Conservation (phyloP, 2,329 filamentous ascomycete genomes). For the Dothistroma pini region DNA sequence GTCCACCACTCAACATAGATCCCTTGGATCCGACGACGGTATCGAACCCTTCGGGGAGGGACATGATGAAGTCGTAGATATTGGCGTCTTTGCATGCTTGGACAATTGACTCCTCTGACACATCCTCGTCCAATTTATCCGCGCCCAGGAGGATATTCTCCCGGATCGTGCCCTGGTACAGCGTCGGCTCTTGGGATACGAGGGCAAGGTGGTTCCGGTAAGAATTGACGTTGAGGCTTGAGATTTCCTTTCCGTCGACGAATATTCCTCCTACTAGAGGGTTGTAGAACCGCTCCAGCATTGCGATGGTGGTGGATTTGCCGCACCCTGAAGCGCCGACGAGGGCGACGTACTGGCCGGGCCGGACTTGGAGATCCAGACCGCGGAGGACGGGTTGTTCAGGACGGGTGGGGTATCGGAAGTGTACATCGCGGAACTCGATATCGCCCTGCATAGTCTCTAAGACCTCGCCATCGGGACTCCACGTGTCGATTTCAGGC, state of each 20-base stretch:
- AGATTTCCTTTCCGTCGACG: slow-evolving; percentile 80
- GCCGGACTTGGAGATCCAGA: slow-evolving; percentile 67
- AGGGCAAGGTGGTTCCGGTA: slow-evolving; percentile 82
- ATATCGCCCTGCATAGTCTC: slow-evolving; percentile 68
- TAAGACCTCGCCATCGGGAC: slow-evolving; percentile 61
- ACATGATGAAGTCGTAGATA: slow-evolving; percentile 88
- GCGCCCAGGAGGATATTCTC: slow-evolving; percentile 87
- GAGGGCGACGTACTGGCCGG: slow-evolving; percentile 80
- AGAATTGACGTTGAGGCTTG: slow-evolving; percentile 74
- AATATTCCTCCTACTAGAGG: slow-evolving; percentile 74
- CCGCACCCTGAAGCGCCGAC: slow-evolving; percentile 94
- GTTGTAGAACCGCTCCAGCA: slow-evolving; percentile 94
- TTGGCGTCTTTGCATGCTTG: slow-evolving; percentile 85
- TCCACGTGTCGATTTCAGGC: slow-evolving; percentile 81
- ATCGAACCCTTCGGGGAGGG: slow-evolving; percentile 58
- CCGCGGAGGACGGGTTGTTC: slow-evolving; percentile 91
- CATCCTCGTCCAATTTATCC: slow-evolving; percentile 52
- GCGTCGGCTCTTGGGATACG: slow-evolving; percentile 88
- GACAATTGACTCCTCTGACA: slow-evolving; percentile 68
- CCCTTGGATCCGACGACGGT: slow-evolving; percentile 75
- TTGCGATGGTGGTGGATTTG: slow-evolving; percentile 87
- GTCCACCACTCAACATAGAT: slow-evolving; percentile 78
- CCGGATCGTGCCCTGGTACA: slow-evolving; percentile 87
- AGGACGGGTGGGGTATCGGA: slow-evolving; percentile 86
- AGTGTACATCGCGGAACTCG: slow-evolving; percentile 90